These are phyloP conservation scores for Kuraishia cidri DNA, from an alignment of 805 yeast species.

Conservation along the genomic window DNA sequence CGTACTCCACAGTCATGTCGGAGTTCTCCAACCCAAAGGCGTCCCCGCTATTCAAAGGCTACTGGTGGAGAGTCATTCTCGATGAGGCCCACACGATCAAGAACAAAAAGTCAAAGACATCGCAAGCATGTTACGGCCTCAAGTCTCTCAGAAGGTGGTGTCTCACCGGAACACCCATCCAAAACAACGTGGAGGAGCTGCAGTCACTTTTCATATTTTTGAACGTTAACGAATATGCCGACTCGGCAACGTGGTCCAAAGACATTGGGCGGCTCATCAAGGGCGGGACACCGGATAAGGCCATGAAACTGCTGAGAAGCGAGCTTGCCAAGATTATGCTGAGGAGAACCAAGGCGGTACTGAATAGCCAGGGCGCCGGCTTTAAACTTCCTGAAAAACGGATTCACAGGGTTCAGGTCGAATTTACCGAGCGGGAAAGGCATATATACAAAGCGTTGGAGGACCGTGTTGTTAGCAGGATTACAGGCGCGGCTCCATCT, in stretches of 20 bases:
- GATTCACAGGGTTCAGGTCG: conserved; percentile 10
- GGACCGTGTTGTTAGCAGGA: conserved; percentile 6
- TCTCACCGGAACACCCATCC: conserved; percentile 59
- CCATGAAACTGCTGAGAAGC: conserved; percentile 14
- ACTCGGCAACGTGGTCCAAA: conserved; percentile 11
- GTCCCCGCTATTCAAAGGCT: conserved; percentile 16
- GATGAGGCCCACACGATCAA: conserved; percentile 63
- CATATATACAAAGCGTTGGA: conserved; percentile 15
- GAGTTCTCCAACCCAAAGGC: conserved; percentile 1
- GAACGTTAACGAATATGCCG: conserved; percentile 7
- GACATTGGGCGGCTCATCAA: conserved; percentile 28
- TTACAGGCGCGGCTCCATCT: conserved; percentile 4
- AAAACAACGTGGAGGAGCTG: conserved; percentile 44
- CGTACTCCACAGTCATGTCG: conserved; percentile 17
- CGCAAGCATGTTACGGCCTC: conserved; percentile 35
- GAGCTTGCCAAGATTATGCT: conserved; percentile 28
- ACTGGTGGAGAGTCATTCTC: conserved; percentile 44
- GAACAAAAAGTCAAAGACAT: conserved; percentile 33
- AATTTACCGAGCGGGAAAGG: conserved; percentile 16
- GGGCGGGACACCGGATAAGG: conserved; percentile 28
- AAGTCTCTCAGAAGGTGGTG: conserved; percentile 42
- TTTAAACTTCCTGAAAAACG: conserved; percentile 12
- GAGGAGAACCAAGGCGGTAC: conserved; percentile 32
- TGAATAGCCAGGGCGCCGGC: conserved; percentile 11
- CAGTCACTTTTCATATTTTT: conserved; percentile 36